These are phyloP conservation scores for Arabis alpina DNA, from an alignment of 345 rosid species.

Conservation along the genomic window DNA sequence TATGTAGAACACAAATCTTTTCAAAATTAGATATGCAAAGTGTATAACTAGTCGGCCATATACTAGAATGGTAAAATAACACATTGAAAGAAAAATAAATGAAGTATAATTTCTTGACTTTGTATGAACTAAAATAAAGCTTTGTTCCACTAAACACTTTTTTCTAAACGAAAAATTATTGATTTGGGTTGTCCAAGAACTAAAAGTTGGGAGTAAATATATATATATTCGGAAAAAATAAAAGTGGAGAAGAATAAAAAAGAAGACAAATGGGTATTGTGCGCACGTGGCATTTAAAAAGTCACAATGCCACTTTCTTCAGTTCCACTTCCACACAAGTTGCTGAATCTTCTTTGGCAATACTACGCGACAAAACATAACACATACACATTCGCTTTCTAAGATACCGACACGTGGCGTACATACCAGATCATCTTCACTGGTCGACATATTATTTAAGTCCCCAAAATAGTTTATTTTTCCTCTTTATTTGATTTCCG, in stretches of 20 bases:
- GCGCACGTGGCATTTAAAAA: slow-evolving; percentile 13
- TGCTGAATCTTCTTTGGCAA: background rate
- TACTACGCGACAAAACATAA: slow-evolving; percentile 5
- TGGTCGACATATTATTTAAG: background rate
- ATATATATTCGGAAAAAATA: background rate
- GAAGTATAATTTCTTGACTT: background rate
- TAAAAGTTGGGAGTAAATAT: background rate
- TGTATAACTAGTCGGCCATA: too few species aligned
- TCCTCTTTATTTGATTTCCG: background rate
- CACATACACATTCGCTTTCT: slow-evolving; percentile 6
- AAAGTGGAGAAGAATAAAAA: background rate
- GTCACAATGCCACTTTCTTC: slow-evolving; percentile 19
- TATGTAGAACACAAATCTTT: too few species aligned
- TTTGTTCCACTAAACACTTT: too few species aligned
- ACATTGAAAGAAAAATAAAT: background rate
- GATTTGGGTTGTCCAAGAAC: background rate
- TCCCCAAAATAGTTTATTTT: background rate
- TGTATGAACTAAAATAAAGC: background rate
- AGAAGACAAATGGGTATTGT: slow-evolving; percentile 11
- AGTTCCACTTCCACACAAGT: slow-evolving; percentile 30
- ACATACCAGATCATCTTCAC: background rate
- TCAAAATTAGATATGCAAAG: too few species aligned
- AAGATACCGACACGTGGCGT: background rate
- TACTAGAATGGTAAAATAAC: too few species aligned
- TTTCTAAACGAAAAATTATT: too few species aligned